Evolutionary conservation across 192 early-diverging fungal genomes (phyloP).

Genomic region (Coemansia sp.): DNA sequence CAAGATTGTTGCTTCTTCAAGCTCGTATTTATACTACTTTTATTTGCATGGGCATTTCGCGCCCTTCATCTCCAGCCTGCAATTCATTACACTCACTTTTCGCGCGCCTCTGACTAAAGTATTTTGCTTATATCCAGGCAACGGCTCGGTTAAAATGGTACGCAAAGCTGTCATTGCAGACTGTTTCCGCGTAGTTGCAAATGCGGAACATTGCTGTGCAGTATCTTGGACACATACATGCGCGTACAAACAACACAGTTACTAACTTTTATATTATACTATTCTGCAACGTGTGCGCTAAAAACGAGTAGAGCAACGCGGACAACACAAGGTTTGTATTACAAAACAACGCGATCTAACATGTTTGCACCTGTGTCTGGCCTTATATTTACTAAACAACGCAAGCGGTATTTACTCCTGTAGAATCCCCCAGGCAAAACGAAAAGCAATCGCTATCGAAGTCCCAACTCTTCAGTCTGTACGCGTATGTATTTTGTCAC

Average conservation of each 20-base stretch:
- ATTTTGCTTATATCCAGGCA: not conserved
- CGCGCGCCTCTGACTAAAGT: not conserved
- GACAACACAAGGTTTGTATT: constrained; percentile 12
- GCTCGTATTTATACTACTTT: not conserved
- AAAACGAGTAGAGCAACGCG: constrained; percentile 13
- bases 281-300: not conserved
- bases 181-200: not conserved
- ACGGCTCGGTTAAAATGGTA: not conserved
- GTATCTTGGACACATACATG: not conserved
- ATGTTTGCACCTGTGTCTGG: not conserved
- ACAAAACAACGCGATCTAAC: not conserved
- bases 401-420: not conserved
- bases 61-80: not conserved
- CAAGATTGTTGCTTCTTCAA: not conserved
- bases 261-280: not conserved
- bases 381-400: not conserved
- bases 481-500: constrained; percentile 5
- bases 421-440: constrained; percentile 2
- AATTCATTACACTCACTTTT: not conserved
- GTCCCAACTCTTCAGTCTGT: constrained; percentile 8
- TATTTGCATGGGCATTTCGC: not conserved
- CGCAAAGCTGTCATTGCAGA: not conserved
- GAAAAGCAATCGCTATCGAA: constrained; percentile 11
- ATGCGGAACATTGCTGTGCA: not conserved
- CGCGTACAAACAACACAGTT: not conserved